Conservation (phyloP, 1,284 basidiomycete genomes). For the Dichomitus squalens region DNA sequence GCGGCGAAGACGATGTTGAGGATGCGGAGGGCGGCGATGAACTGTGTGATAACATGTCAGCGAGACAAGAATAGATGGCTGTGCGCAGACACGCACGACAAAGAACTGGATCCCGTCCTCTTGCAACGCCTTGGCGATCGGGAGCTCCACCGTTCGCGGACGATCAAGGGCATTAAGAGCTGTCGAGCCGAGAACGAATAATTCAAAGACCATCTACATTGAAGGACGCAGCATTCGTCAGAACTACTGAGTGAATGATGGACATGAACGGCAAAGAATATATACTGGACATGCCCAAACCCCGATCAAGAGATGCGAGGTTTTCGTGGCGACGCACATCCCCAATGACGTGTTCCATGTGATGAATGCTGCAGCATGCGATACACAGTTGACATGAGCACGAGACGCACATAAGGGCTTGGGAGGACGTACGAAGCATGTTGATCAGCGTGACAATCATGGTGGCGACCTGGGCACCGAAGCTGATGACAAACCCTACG, state of each 20-base stretch:
- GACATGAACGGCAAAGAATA: neutral
- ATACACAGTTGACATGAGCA: neutral
- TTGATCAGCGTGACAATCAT: slow-evolving; percentile 28
- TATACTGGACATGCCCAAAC: slow-evolving; percentile 35
- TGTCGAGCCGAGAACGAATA: slow-evolving; percentile 30
- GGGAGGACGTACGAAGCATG: slow-evolving; percentile 21
- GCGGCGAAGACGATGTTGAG: slow-evolving; percentile 30
- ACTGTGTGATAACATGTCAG: slow-evolving; percentile 10
- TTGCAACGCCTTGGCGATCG: slow-evolving; percentile 29
- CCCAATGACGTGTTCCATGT: slow-evolving; percentile 23
- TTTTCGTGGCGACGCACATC: slow-evolving; percentile 30
- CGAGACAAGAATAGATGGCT: neutral
- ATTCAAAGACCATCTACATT: slow-evolving; percentile 32
- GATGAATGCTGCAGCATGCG: slow-evolving; percentile 20
- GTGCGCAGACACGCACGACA: slow-evolving; percentile 18
- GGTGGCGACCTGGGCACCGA: slow-evolving; percentile 27
- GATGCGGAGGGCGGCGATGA: slow-evolving; percentile 27
- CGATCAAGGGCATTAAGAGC: slow-evolving; percentile 34
- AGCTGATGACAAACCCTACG: slow-evolving; percentile 27
- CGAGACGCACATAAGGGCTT: no score
- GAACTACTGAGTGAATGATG: no score
- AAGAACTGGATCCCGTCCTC: slow-evolving; percentile 36
- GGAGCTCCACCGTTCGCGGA: slow-evolving; percentile 28
- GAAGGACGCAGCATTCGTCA: neutral
- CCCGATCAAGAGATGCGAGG: slow-evolving; percentile 24